Evolutionary conservation across 83 land plant genomes (phyloP).

Genomic region (Picea abies): DNA sequence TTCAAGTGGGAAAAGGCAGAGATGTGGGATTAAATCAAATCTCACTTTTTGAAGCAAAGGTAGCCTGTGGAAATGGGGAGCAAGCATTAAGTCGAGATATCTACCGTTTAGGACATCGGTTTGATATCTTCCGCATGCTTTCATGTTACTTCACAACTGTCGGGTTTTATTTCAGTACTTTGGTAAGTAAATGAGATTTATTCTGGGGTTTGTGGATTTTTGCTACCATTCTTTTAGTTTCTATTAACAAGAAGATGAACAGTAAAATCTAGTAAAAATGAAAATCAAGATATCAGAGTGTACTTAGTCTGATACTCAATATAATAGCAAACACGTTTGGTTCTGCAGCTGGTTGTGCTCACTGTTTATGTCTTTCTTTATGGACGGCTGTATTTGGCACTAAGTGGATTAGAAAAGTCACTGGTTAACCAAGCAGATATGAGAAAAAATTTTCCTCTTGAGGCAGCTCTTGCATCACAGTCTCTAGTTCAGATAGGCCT

Average conservation of each 20-base stretch:
- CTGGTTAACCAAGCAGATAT: conserved; percentile 40
- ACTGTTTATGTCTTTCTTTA: conserved; percentile 56
- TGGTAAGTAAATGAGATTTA: conserved; percentile 43
- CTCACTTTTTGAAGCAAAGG: conserved; percentile 84
- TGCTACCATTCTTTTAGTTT: too few relatives aligned
- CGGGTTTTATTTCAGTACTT: conserved; percentile 74
- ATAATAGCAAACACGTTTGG: neutral
- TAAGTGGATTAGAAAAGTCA: conserved; percentile 73
- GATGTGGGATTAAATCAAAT: conserved; percentile 86
- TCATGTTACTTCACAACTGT: conserved; percentile 82
- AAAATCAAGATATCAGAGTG: too few relatives aligned
- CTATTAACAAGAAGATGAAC: neutral
- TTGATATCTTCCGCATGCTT: conserved; percentile 84
- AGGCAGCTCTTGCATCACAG: conserved; percentile 76
- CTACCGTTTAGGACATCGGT: conserved; percentile 78
- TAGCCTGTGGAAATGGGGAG: conserved; percentile 87
- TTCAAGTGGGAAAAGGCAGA: conserved; percentile 74
- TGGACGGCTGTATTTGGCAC: conserved; percentile 53
- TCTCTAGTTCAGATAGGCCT: conserved; percentile 85
- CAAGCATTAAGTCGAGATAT: conserved; percentile 83
- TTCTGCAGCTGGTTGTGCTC: conserved; percentile 51
- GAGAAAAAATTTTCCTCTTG: conserved; percentile 41
- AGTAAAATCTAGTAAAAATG: neutral
- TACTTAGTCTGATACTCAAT: neutral
- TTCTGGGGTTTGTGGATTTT: neutral